Evolutionary conservation across 345 rosid species (phyloP).

Genomic region (Trapa incisa): DNA sequence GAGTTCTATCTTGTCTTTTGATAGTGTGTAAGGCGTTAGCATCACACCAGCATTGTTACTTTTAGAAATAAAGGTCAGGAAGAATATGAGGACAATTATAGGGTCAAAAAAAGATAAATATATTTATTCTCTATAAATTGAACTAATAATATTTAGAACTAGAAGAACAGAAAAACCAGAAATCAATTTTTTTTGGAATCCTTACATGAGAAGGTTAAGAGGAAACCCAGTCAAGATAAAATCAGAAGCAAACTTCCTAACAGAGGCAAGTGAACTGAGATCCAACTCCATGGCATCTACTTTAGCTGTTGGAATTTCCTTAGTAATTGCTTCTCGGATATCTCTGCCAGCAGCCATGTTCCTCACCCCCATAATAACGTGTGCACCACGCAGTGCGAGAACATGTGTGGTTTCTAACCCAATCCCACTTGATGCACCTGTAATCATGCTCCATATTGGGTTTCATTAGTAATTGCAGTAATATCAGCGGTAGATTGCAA

Average conservation of each 20-base stretch:
- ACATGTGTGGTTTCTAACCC: conserved; percentile 62
- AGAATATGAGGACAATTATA: neutral
- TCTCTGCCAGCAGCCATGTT: conserved; percentile 44
- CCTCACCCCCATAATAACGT: conserved; percentile 58
- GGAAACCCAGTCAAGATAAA: conserved; percentile 41
- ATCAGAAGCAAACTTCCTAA: conserved; percentile 45
- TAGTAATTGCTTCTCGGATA: conserved; percentile 19
- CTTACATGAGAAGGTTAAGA: conserved; percentile 53
- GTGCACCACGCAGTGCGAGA: conserved; percentile 66
- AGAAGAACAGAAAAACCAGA: neutral
- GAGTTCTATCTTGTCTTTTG: conserved; percentile 37
- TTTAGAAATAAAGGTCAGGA: conserved; percentile 7
- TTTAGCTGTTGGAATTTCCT: too few species aligned
- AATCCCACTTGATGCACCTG: conserved; percentile 79
- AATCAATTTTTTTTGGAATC: neutral
- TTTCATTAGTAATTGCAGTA: neutral
- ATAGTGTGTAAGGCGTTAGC: conserved; percentile 31
- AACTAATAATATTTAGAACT: too few species aligned
- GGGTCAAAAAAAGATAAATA: neutral
- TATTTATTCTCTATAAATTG: too few species aligned
- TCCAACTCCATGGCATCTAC: conserved; percentile 53
- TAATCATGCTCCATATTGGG: neutral
- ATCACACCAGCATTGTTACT: conserved; percentile 46
- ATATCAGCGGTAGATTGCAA: neutral
- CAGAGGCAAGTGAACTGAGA: conserved; percentile 59